phyloP scores from a whole-genome alignment of 2,329 filamentous ascomycete species.

The Penicillium brasilianum region DNA sequence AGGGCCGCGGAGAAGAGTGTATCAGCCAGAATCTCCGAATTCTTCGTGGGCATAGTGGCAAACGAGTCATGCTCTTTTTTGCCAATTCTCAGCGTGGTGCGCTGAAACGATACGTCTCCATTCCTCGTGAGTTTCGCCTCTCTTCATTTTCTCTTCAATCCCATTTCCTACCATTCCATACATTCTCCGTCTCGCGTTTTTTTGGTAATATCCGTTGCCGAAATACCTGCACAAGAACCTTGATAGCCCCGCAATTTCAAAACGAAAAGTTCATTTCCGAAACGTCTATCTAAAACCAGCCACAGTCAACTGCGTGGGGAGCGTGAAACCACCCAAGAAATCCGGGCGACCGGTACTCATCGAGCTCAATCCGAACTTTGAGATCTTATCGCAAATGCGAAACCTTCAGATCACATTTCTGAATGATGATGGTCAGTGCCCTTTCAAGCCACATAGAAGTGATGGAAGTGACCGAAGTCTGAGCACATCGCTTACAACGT shows the following conservation, averaged over 20 bases:
- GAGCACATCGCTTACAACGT: conserved; percentile 17
- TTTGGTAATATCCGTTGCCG: too few relatives aligned
- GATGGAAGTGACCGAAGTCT: background rate
- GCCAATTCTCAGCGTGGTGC: conserved; percentile 50
- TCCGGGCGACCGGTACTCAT: conserved; percentile 43
- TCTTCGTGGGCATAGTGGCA: conserved; percentile 42
- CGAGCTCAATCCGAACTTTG: conserved; percentile 47
- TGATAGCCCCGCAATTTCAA: background rate
- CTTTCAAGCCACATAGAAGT: background rate
- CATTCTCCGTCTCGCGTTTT: too few relatives aligned
- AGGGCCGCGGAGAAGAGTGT: conserved; percentile 51
- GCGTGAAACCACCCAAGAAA: conserved; percentile 47
- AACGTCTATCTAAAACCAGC: conserved; percentile 14
- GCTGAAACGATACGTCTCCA: conserved; percentile 48
- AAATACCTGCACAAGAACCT: background rate
- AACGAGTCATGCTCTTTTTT: conserved; percentile 46
- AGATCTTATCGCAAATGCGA: conserved; percentile 48
- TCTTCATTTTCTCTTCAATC: background rate
- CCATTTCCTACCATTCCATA: background rate
- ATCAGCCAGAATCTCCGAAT: conserved; percentile 52
- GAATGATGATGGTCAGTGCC: conserved; percentile 44
- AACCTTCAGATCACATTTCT: conserved; percentile 46
- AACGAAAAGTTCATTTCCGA: background rate
- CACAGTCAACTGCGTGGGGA: conserved; percentile 47
- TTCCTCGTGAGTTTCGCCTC: conserved; percentile 38